phyloP scores from a whole-genome alignment of 2,329 filamentous ascomycete genomes.

The Davidsoniella neocaledoniae region DNA sequence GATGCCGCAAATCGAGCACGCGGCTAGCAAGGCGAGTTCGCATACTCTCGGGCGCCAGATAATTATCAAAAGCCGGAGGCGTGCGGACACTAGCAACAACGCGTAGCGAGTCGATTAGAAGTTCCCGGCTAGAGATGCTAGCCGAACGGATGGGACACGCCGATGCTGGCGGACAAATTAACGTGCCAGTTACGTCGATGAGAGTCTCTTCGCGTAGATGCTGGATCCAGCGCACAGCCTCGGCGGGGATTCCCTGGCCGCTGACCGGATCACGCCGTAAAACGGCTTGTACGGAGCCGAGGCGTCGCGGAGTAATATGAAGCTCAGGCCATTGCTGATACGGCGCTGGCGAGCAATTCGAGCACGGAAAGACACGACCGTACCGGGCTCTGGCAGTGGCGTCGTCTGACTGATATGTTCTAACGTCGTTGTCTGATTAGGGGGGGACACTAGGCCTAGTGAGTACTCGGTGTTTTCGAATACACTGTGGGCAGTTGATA shows the following conservation, averaged over 20 bases:
- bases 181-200: conserved; percentile 55
- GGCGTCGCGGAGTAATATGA: conserved; percentile 71
- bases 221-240: conserved; percentile 78
- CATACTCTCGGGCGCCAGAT: conserved; percentile 23
- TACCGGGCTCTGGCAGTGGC: conserved; percentile 20
- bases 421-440: conserved; percentile 23
- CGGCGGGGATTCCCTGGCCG: conserved; percentile 19
- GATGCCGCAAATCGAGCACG: conserved; percentile 71
- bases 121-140: conserved; percentile 58
- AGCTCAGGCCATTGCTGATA: conserved; percentile 68
- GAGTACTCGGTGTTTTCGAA: background rate
- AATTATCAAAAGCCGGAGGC: conserved; percentile 31
- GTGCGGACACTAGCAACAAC: conserved; percentile 34
- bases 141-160: conserved; percentile 48
- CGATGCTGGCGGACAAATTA: conserved; percentile 53
- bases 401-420: conserved; percentile 21
- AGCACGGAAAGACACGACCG: conserved; percentile 26
- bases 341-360: conserved; percentile 60
- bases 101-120: conserved; percentile 44
- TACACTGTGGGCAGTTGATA: background rate
- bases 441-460: conserved; percentile 11
- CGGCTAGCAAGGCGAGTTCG: conserved; percentile 62
- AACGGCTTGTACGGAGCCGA: conserved; percentile 70
- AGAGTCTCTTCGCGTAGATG: conserved; percentile 65
- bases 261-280: conserved; percentile 22